Conservation (phyloP, 495 filamentous ascomycete genomes). For the Chaetomium fimeti region DNA sequence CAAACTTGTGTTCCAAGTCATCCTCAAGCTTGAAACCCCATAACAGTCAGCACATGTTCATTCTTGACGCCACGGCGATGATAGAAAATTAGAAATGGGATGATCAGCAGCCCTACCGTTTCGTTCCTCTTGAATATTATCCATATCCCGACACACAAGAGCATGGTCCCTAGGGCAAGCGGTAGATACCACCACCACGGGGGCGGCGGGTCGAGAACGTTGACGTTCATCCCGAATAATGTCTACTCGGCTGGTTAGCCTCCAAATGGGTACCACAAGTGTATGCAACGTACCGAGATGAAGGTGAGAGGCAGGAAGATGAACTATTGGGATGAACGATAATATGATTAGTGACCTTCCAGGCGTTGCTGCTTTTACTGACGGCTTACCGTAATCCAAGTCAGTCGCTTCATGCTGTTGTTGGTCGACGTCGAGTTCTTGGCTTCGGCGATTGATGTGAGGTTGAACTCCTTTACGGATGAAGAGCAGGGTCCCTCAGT, state of each 20-base stretch:
- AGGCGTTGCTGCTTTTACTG: not conserved
- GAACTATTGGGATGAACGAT: not conserved
- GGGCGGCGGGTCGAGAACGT: not conserved
- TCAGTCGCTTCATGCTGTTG: conserved; percentile 5
- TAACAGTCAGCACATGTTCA: no score
- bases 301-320: conserved; percentile 4
- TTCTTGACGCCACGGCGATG: no score
- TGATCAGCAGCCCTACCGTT: no score
- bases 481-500: no score
- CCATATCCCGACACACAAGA: not conserved
- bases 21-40: no score
- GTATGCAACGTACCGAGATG: not conserved
- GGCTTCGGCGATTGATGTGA: conserved; percentile 4
- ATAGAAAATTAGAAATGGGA: no score
- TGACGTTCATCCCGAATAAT: conserved; percentile 1
- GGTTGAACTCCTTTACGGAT: not conserved
- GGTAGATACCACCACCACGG: conserved; percentile 2
- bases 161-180: not conserved
- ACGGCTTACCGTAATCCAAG: not conserved
- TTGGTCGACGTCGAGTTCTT: not conserved
- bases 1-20: no score
- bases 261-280: no score
- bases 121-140: not conserved
- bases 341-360: not conserved
- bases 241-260: not conserved